A percentile compares a stretch with the other conserved stretches of the same genome.
phyloP scores from a whole-genome alignment of 306 rosid genomes.

The Myrica gale region DNA sequence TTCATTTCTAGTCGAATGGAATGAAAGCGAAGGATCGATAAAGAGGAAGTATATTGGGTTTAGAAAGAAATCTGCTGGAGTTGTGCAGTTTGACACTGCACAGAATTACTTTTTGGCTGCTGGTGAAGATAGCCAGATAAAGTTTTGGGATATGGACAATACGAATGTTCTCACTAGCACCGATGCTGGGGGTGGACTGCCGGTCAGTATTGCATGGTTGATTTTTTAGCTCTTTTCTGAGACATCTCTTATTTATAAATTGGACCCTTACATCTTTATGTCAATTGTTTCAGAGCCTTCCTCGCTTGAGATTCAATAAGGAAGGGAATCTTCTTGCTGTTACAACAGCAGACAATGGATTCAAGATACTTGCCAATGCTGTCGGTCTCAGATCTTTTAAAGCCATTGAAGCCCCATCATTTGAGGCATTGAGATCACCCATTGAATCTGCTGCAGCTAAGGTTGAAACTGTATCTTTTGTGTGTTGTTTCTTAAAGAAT shows the following conservation, averaged over 20 bases:
- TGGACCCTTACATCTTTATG: slow-evolving; percentile 21
- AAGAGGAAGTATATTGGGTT: slow-evolving; percentile 73
- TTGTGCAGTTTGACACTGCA: slow-evolving; percentile 80
- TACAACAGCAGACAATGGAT: slow-evolving; percentile 67
- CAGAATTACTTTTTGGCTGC: slow-evolving; percentile 83
- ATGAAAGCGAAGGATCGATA: slow-evolving; percentile 77
- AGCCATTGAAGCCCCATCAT: slow-evolving; percentile 50
- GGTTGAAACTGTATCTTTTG: slow-evolving; percentile 40
- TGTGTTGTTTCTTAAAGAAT: slow-evolving; percentile 11
- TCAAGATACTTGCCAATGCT: slow-evolving; percentile 76
- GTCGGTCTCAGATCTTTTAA: slow-evolving; percentile 60
- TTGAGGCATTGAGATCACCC: slow-evolving; percentile 71
- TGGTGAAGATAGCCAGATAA: slow-evolving; percentile 82
- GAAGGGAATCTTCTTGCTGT: slow-evolving; percentile 89
- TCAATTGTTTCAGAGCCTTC: slow-evolving; percentile 63
- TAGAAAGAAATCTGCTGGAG: slow-evolving; percentile 71
- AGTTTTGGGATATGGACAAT: slow-evolving; percentile 90
- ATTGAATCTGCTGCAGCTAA: slow-evolving; percentile 60
- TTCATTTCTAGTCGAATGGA: slow-evolving; percentile 85
- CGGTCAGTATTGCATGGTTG: slow-evolving; percentile 43
- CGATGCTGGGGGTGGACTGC: slow-evolving; percentile 78
- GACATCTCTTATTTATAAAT: slow-evolving; percentile 4
- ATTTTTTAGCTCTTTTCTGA: slow-evolving; percentile 24
- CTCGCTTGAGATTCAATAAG: slow-evolving; percentile 76
- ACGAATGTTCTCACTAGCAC: slow-evolving; percentile 42